phyloP scores from a whole-genome alignment of 2,329 filamentous ascomycete genomes.

The Myriosclerotinia duriaeana region DNA sequence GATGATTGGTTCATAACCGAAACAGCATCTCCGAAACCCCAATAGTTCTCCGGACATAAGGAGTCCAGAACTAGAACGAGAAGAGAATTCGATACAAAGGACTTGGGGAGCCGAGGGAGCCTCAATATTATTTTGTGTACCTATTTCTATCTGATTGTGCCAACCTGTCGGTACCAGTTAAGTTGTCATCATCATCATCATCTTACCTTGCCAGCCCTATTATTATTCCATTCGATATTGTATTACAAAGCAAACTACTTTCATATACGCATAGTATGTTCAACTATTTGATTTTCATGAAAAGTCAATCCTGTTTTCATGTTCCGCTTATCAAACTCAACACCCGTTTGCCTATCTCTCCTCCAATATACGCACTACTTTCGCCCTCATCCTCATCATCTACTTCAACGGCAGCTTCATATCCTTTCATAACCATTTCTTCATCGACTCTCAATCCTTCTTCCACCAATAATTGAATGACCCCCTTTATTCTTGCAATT shows the following conservation, averaged over 20 bases:
- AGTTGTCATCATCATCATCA: too few relatives aligned
- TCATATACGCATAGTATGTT: neutral
- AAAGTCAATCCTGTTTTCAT: conserved; percentile 21
- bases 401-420: conserved; percentile 77
- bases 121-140: too few relatives aligned
- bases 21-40: neutral
- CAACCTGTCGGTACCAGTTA: neutral
- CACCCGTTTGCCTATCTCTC: conserved; percentile 40
- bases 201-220: neutral
- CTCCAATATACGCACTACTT: conserved; percentile 61
- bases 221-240: neutral
- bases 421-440: conserved; percentile 79
- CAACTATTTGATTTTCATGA: neutral
- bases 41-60: conserved; percentile 7
- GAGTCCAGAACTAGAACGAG: neutral
- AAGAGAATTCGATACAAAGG: neutral
- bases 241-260: neutral
- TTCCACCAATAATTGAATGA: conserved; percentile 80
- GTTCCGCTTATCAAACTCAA: conserved; percentile 37
- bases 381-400: conserved; percentile 56
- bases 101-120: too few relatives aligned
- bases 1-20: neutral
- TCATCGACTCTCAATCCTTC: conserved; percentile 84
- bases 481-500: conserved; percentile 79
- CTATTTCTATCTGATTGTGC: neutral